These are phyloP conservation scores for Erysimum cheiranthoides DNA, from an alignment of 345 rosid genomes.

Conservation along the genomic window DNA sequence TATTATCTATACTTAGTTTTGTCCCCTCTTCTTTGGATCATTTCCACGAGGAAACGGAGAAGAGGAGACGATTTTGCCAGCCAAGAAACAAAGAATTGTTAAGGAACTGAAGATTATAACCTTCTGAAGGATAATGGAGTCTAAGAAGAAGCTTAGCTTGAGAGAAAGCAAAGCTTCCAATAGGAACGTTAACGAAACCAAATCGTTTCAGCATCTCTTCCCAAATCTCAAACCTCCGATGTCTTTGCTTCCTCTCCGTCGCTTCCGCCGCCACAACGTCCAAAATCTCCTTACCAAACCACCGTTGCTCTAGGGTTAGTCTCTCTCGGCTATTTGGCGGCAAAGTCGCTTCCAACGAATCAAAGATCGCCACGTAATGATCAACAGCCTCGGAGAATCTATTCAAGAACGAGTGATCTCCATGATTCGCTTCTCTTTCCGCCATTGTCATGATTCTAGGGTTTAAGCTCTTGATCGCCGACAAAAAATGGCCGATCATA, in stretches of 20 bases:
- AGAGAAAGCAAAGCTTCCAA: slow-evolving; percentile 81
- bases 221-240: slow-evolving; percentile 74
- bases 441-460: slow-evolving; percentile 84
- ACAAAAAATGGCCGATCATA: slow-evolving; percentile 58
- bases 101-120: slow-evolving; percentile 76
- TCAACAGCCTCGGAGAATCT: slow-evolving; percentile 85
- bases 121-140: slow-evolving; percentile 96
- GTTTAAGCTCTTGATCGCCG: slow-evolving; percentile 66
- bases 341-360: slow-evolving; percentile 89
- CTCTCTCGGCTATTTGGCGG: slow-evolving; percentile 91
- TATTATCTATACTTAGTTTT: background rate
- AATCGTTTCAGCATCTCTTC: slow-evolving; percentile 66
- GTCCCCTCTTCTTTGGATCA: slow-evolving; percentile 7
- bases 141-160: slow-evolving; percentile 93
- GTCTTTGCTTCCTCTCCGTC: slow-evolving; percentile 63
- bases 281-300: slow-evolving; percentile 87
- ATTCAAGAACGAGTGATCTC: slow-evolving; percentile 66
- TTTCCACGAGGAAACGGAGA: slow-evolving; percentile 93
- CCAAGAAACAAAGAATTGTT: slow-evolving; percentile 73
- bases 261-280: slow-evolving; percentile 77
- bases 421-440: slow-evolving; percentile 81
- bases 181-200: slow-evolving; percentile 72
- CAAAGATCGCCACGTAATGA: slow-evolving; percentile 75
- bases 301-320: slow-evolving; percentile 72
- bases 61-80: slow-evolving; percentile 88